Evolutionary conservation across 2,329 filamentous ascomycete genomes (phyloP).

Genomic region (Cytospora paraplurivora): DNA sequence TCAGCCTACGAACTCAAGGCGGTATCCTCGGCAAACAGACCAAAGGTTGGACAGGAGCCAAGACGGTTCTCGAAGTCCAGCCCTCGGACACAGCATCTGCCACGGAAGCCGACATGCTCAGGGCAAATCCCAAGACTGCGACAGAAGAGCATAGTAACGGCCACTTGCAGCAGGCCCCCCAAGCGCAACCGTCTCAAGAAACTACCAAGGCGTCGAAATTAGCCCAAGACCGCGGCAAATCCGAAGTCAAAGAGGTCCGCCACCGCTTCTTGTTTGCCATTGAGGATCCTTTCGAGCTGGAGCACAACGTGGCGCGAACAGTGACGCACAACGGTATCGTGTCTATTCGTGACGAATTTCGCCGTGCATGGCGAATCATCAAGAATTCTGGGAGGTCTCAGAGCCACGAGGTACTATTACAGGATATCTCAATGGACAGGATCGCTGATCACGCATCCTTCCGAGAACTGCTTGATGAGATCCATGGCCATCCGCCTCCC

Average conservation of each 20-base stretch:
- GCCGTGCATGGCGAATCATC: constrained; percentile 76
- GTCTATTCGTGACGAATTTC: constrained; percentile 81
- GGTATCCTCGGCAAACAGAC: constrained; percentile 73
- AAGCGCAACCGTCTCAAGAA: not conserved
- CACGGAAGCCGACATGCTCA: constrained; percentile 29
- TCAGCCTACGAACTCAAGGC: constrained; percentile 72
- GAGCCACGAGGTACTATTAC: constrained; percentile 52
- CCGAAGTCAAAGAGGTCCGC: constrained; percentile 67
- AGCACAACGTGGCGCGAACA: constrained; percentile 86
- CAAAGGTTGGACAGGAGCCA: constrained; percentile 87
- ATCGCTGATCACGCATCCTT: constrained; percentile 38
- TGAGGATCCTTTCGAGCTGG: constrained; percentile 86
- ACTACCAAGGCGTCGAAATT: not conserved
- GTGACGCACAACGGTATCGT: constrained; percentile 83
- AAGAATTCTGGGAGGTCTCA: constrained; percentile 49
- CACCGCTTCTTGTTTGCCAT: constrained; percentile 86
- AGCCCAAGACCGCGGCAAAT: constrained; percentile 21
- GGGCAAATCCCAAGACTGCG: constrained; percentile 21
- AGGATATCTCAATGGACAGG: constrained; percentile 48
- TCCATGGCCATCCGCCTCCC: constrained; percentile 37
- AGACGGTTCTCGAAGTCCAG: constrained; percentile 63
- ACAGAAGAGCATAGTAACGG: not conserved
- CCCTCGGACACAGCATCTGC: constrained; percentile 35
- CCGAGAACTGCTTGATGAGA: constrained; percentile 43
- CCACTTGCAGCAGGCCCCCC: not conserved